Base-by-base conservation (phyloP, 495 filamentous ascomycete species). In the Penicillium coprophilum region DNA sequence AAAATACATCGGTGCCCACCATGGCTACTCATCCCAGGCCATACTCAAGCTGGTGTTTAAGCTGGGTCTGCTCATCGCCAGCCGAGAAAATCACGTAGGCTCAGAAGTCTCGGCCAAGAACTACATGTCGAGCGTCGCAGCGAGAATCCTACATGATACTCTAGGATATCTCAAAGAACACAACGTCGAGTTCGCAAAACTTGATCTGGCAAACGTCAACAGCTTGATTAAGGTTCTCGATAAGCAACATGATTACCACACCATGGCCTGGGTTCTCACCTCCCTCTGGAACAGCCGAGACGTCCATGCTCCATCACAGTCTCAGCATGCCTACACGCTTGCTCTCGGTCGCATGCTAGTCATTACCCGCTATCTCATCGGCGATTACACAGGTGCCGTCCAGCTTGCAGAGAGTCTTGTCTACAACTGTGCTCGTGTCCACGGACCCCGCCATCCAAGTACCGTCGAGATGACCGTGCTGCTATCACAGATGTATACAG, bases 311-410 rank as follows among this genome's bases (percentile, higher is more conserved):
- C 7, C n/a, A 6, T n/a, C 34, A n/a, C 34, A 36, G 15, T 15
- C 34, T 2, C 15, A n/a, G 19, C 46, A 41, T 23, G 46, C 58
- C 2, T 64, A 62, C 45, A 68, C 61, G 7, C 57, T 71, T 38
- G 59, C 68, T 17, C 64, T 71, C 1, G 69, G 66, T 19, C 68
- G 68, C 45, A 63, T 63, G 59, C 60, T 71, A 11, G 59, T 64
- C 44, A 62, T 71, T 45, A 68, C 60, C 27, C 68, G 63, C 43
- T 71, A 71, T 51, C 52, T 71, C 20, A 56, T 63, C 41, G 17
- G 20, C 17, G 41, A 45, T 45, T 46, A 45, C 21, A 45, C 21
- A 2, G 20, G 4, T 7, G 23, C 41, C 11, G 41, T 45, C 20
- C 41, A 11, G 12, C 17, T 36, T 7, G 34, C 34, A 5, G 34